A percentile compares a stretch with the other conserved stretches of the same genome.
phyloP scores from a whole-genome alignment of 768 basidiomycete genomes.

The Tulasnella sp. region DNA sequence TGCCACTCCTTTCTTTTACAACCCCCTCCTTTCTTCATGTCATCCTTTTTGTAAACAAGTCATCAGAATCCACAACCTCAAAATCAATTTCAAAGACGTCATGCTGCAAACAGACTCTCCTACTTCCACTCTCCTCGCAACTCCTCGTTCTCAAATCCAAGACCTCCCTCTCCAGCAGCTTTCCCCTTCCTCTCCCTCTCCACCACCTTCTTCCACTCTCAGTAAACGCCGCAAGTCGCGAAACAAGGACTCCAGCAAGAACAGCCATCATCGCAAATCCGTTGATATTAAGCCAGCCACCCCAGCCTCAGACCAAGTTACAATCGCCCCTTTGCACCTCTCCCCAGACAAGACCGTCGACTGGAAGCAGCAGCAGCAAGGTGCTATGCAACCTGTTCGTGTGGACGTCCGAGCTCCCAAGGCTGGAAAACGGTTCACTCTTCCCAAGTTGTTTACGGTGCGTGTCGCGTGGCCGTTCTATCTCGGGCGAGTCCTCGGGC shows the following conservation, averaged over 20 bases:
- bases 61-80: background rate
- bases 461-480: background rate
- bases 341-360: background rate
- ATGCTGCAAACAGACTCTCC: constrained; percentile 10
- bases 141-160: background rate
- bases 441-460: constrained; percentile 1
- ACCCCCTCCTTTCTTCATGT: background rate
- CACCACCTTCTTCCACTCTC: background rate
- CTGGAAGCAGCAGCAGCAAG: constrained; percentile 3
- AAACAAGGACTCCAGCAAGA: background rate
- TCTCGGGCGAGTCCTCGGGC: background rate
- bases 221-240: background rate
- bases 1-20: constrained; percentile 5
- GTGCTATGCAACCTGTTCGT: background rate
- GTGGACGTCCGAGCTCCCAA: background rate
- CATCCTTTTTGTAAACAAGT: background rate
- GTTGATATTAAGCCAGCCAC: constrained; percentile 13
- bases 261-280: background rate
- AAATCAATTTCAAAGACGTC: background rate
- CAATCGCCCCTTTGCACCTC: constrained; percentile 1
- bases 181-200: background rate
- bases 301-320: constrained; percentile 12
- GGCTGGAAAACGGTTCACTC: background rate
- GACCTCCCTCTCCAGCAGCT: background rate
- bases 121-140: constrained; percentile 10